These are phyloP conservation scores for Starmerella cellae DNA, from an alignment of 805 yeast species.

Conservation along the genomic window DNA sequence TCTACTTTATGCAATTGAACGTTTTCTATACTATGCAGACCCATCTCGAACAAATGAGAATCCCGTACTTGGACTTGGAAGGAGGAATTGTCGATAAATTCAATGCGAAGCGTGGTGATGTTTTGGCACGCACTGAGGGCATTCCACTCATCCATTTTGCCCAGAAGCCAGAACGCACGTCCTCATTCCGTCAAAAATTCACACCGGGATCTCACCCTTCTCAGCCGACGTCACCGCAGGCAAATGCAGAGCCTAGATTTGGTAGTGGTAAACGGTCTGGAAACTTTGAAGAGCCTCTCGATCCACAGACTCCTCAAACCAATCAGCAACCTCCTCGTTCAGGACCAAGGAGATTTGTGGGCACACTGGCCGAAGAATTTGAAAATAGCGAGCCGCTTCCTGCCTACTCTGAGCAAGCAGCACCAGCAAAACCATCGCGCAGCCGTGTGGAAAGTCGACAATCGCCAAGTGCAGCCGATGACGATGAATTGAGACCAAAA, in stretches of 20 bases:
- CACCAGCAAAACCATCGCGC: background rate
- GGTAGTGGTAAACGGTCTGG: no score
- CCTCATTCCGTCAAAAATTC: background rate
- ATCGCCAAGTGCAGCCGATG: background rate
- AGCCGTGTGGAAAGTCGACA: background rate
- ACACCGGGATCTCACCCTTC: background rate
- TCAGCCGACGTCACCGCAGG: background rate
- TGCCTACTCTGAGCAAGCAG: background rate
- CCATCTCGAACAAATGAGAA: slow-evolving; percentile 90
- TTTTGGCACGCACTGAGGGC: slow-evolving; percentile 79
- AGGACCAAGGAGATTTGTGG: background rate
- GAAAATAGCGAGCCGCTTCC: background rate
- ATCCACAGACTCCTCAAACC: slow-evolving; percentile 30
- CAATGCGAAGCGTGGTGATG: slow-evolving; percentile 68
- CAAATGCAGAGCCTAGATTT: background rate
- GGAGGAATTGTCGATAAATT: slow-evolving; percentile 77
- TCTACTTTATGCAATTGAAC: slow-evolving; percentile 95
- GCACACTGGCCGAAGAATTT: background rate
- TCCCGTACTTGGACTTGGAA: slow-evolving; percentile 82
- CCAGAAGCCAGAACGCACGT: slow-evolving; percentile 42
- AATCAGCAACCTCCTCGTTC: background rate
- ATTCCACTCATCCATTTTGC: slow-evolving; percentile 74
- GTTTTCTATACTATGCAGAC: slow-evolving; percentile 85
- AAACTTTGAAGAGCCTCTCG: background rate
- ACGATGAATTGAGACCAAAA: background rate